phyloP scores from a whole-genome alignment of 352 stramenopile species.

The Pythium sp. region DNA sequence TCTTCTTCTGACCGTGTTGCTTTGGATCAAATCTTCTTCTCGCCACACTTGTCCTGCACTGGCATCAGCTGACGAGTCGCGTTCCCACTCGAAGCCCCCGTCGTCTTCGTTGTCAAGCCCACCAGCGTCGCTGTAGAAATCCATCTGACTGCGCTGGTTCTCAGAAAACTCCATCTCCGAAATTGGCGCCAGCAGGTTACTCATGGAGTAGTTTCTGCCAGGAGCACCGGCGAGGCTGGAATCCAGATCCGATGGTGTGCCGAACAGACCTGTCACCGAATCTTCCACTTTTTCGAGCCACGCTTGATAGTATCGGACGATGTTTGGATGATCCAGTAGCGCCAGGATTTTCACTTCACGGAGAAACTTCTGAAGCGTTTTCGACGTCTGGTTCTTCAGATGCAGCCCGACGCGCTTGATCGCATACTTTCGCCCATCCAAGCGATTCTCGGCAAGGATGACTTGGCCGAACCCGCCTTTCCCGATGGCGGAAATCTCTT shows the following conservation, averaged over 20 bases:
- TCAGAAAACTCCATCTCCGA: slow-evolving; percentile 63
- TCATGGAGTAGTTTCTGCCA: slow-evolving; percentile 63
- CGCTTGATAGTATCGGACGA: slow-evolving; percentile 91
- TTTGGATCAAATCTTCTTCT: slow-evolving; percentile 53
- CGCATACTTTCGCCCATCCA: slow-evolving; percentile 92
- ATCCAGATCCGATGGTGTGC: slow-evolving; percentile 27
- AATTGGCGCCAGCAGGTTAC: slow-evolving; percentile 69
- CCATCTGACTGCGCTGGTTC: slow-evolving; percentile 39
- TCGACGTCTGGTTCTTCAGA: slow-evolving; percentile 84
- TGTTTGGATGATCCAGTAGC: slow-evolving; percentile 90
- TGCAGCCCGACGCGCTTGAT: slow-evolving; percentile 90
- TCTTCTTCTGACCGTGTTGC: slow-evolving; percentile 9
- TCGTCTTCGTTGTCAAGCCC: slow-evolving; percentile 48
- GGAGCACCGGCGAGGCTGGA: slow-evolving; percentile 30
- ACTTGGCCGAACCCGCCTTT: slow-evolving; percentile 94
- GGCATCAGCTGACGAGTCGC: slow-evolving; percentile 40
- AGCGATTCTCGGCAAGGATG: slow-evolving; percentile 90
- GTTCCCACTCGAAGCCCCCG: slow-evolving; percentile 77
- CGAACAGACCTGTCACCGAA: slow-evolving; percentile 20
- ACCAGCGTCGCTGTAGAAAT: slow-evolving; percentile 50
- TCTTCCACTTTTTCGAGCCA: slow-evolving; percentile 89
- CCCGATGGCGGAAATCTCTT: slow-evolving; percentile 84
- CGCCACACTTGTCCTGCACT: slow-evolving; percentile 47
- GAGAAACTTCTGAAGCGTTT: slow-evolving; percentile 91
- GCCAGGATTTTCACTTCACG: slow-evolving; percentile 93